Base-by-base conservation (phyloP, 139 green algal genomes). In the Chlamydomonas schloesseri region DNA sequence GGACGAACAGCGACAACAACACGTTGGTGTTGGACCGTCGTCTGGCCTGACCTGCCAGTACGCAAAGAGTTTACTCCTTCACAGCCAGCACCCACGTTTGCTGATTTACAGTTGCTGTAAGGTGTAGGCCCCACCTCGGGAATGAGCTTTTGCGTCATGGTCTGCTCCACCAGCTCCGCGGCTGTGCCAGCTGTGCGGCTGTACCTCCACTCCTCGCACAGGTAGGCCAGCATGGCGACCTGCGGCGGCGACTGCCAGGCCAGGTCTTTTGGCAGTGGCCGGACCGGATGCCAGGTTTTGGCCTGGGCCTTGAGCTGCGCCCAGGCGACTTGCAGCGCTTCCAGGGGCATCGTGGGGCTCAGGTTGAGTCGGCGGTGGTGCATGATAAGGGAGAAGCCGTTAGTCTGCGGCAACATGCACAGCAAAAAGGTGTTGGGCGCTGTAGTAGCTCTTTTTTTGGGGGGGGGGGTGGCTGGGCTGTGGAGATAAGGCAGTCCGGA, bases 261-360 rank as follows among this genome's bases (percentile, higher is more conserved):
- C 76, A 83, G 76, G 76, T 83, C 60, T 24, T 29, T 8, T 46
- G 76, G 76, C 76, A 83, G 73, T n/a, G n/a, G n/a, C n/a, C n/a
- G n/a, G 2, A 55, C 31, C 73, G 73, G 73, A 26, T 81, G 20
- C 73, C 20, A 42, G 36, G 36, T 33, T 26, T 33, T 33, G 74
- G 21, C 33, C 74, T 82, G 74, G 34, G 13, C 24, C 74, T 82
- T 55, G 33, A 82, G 74, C 74, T 71, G 74, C 55, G 31, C 29
- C 74, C 74, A 82, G 23, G 57, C 34, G 55, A 82, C 55, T 42
- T 36, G 33, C 34, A 82, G 15, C 74, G 23, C n/a, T 18, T 57
- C 55, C 57, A 26, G 31, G 57, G 55, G 33, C 55, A 57, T 33
- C 74, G 31, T 57, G 42, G 74, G 33, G 34, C 24, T 34, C 74